phyloP scores from a whole-genome alignment of 768 basidiomycete genomes.

The Asterophora parasitica region DNA sequence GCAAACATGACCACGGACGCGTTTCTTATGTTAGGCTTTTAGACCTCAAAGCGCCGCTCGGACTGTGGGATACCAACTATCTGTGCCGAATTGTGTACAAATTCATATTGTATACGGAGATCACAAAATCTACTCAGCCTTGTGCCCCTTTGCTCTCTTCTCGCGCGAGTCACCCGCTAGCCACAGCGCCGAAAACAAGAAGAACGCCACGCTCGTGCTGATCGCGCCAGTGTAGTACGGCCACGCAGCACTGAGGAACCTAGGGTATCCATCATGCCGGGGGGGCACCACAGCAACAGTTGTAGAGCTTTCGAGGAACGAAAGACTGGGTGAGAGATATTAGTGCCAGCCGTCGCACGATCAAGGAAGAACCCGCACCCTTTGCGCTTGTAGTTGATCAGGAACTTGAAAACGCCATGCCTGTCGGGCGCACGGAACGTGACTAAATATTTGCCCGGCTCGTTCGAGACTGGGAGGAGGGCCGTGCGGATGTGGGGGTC shows the following conservation, averaged over 20 bases:
- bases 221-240: constrained; percentile 92
- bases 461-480: constrained; percentile 51
- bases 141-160: constrained; percentile 43
- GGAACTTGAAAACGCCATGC: constrained; percentile 97
- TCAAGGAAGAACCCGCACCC: constrained; percentile 49
- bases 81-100: constrained; percentile 8
- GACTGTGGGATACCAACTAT: not conserved
- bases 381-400: constrained; percentile 85
- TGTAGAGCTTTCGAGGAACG: constrained; percentile 67
- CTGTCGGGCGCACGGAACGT: constrained; percentile 89
- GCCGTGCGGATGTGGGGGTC: constrained; percentile 92
- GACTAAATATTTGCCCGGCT: constrained; percentile 69
- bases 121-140: constrained; percentile 34
- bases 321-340: constrained; percentile 42
- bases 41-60: too few species aligned
- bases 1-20: too few species aligned
- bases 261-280: constrained; percentile 90
- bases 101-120: constrained; percentile 8
- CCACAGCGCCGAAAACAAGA: constrained; percentile 86
- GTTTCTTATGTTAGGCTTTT: too few species aligned
- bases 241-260: constrained; percentile 94
- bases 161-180: constrained; percentile 76
- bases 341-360: too few species aligned
- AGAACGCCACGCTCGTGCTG: constrained; percentile 80
- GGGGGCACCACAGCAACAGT: constrained; percentile 89